Percentiles rank a stretch among this genome's conserved stretches.
phyloP scores from a whole-genome alignment of 495 filamentous ascomycete genomes.

The Neohortaea acidophila region DNA sequence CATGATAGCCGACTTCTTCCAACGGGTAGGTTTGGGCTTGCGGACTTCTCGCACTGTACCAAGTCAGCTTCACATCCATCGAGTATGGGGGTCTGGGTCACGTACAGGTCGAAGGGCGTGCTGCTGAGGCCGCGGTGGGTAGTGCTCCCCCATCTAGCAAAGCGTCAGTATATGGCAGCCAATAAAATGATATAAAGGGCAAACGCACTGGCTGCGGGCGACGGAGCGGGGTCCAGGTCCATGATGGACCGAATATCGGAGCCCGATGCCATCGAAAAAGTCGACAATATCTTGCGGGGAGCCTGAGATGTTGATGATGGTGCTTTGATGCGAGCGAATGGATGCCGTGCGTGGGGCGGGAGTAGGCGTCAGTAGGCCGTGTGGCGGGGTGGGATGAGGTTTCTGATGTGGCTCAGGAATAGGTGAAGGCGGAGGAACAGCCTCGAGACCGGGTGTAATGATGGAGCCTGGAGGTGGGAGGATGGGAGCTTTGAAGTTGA shows the following conservation, averaged over 20 bases:
- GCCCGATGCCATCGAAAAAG: conserved; percentile 1
- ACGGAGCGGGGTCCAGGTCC: conserved; percentile 2
- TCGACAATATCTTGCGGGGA: neutral
- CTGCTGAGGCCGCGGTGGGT: neutral
- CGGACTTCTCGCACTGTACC: neutral
- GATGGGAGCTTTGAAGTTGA: conserved; percentile 2
- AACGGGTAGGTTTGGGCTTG: neutral
- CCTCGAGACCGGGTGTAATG: neutral
- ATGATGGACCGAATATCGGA: conserved; percentile 1
- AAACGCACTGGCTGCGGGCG: neutral
- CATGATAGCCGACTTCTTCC: neutral
- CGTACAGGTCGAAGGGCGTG: neutral
- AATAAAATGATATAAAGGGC: too few species aligned
- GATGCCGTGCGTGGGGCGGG: too few species aligned
- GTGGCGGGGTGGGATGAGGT: neutral
- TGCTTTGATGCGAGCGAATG: too few species aligned
- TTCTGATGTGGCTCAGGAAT: neutral
- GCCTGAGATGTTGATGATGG: too few species aligned
- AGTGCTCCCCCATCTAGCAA: too few species aligned
- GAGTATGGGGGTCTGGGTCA: neutral
- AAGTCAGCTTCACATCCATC: neutral
- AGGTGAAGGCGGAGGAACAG: neutral
- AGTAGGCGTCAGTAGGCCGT: neutral
- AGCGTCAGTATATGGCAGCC: too few species aligned
- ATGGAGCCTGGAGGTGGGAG: too few species aligned